Base-by-base conservation (phyloP, 177 flowering plant genomes). In the Vitis hybrid region DNA sequence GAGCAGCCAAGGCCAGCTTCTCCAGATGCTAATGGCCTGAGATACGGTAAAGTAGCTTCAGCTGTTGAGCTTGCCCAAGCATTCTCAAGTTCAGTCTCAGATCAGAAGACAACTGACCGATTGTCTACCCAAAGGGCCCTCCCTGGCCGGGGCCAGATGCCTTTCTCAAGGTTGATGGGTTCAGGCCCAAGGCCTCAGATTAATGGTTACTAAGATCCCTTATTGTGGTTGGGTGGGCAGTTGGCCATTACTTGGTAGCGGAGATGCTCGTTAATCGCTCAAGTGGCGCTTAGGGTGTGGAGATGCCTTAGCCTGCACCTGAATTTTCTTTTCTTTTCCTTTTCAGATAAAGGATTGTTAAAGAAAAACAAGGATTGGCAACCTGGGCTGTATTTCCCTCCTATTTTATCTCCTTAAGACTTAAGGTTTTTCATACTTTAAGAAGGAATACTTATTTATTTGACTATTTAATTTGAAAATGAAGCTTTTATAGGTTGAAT, bases 1-100 rank as follows among this genome's bases (percentile, higher is more conserved):
- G 96, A 88, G 72, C 75, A 77, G 53, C 77, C 81, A 53, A 85
- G 77, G 69, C 81, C 83, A 16, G 66, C 77, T 14, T 71, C 82
- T 14, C 50, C 82, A 59, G 88, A 77, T 50, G 64, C 80, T 29
- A 60, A 59, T 22, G 90, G 86, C 1, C 49, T 70, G 45, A 87
- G 92, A 3, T 76, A 74, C 71, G 97, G 99, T 29, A 86, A 88
- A 78, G 88, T 82, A 62, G 86, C 93, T 53, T 90, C 97, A 31
- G 91, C 99, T 6, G 74, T 88, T 64, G 97, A 95, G 78, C 97
- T 95, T 64, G 97, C 93, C 12, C 92, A 85, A 70, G 88, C 97
- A 68, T 93, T 90, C 73, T 95, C 98, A 48, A 86, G 73, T 70
- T 82, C 98, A 6, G 74, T 80, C 14, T 86, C 94, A 15, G 87